Evolutionary conservation across 2,329 filamentous ascomycete genomes (phyloP).

Genomic region (Pestalotiopsis sp.): DNA sequence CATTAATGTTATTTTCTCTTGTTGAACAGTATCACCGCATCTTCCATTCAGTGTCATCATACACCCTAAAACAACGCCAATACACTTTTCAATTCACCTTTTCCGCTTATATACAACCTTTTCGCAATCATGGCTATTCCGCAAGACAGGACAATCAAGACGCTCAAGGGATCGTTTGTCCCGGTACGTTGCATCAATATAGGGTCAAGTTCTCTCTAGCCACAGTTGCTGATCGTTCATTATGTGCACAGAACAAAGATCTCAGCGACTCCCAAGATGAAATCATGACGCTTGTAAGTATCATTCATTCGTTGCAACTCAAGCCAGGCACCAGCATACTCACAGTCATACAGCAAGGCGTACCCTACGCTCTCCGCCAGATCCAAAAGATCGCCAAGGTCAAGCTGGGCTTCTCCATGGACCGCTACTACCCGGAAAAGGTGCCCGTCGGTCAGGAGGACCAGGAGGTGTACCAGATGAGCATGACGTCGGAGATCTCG

Average conservation of each 20-base stretch:
- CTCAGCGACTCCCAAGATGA: not conserved
- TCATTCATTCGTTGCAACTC: not conserved
- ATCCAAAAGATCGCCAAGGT: not conserved
- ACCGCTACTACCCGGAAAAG: not conserved
- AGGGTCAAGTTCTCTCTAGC: not conserved
- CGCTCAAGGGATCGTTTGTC: not conserved
- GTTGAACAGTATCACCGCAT: not conserved
- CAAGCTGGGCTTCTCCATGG: not conserved
- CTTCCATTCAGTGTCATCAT: not conserved
- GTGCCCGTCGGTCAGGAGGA: not conserved
- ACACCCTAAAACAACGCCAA: no score
- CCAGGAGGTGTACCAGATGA: not conserved
- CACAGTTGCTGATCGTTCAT: not conserved
- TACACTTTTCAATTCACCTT: no score
- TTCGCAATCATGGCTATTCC: not conserved
- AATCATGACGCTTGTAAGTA: not conserved
- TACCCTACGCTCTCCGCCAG: not conserved
- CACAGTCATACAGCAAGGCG: not conserved
- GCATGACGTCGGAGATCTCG: not conserved
- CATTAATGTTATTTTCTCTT: not conserved
- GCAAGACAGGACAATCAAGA: not conserved
- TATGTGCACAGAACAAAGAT: not conserved
- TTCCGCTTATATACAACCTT: not conserved
- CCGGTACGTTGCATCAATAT: not conserved
- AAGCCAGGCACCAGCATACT: no score